phyloP scores from a whole-genome alignment of 495 filamentous ascomycete genomes.

The Mytilinidion resinicola region DNA sequence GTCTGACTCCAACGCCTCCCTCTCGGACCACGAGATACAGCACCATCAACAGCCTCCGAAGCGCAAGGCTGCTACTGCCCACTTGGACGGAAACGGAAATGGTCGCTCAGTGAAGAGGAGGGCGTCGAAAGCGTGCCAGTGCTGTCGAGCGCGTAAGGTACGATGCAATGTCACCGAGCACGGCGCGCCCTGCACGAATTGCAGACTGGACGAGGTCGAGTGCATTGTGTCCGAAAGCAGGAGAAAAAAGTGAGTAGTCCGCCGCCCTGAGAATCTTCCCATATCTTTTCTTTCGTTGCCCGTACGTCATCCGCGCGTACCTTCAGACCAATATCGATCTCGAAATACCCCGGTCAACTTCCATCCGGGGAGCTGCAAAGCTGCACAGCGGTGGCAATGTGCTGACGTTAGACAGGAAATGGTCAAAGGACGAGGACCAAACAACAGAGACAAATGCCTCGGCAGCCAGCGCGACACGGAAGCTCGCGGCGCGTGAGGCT shows the following conservation, averaged over 20 bases:
- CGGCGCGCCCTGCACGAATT: conserved; percentile 83
- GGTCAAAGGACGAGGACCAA: conserved; percentile 32
- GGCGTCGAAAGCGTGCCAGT: conserved; percentile 81
- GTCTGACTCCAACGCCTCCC: conserved; percentile 26
- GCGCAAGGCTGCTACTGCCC: conserved; percentile 36
- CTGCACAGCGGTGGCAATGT: neutral
- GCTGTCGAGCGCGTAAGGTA: conserved; percentile 84
- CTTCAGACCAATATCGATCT: too few relatives aligned
- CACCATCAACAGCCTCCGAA: conserved; percentile 31
- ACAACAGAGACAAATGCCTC: conserved; percentile 12
- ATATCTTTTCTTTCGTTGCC: too few relatives aligned
- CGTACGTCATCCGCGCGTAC: neutral
- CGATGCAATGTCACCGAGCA: conserved; percentile 87
- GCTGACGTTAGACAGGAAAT: conserved; percentile 32
- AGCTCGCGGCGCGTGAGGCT: conserved; percentile 28
- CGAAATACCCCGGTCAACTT: neutral
- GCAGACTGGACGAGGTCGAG: conserved; percentile 78
- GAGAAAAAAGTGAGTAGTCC: conserved; percentile 66
- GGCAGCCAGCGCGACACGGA: conserved; percentile 18
- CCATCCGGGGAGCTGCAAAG: neutral
- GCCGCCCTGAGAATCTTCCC: neutral
- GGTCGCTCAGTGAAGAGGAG: conserved; percentile 61
- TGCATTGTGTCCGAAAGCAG: conserved; percentile 89
- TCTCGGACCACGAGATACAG: conserved; percentile 13
- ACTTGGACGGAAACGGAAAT: conserved; percentile 33